A percentile compares a stretch with the other conserved stretches of the same genome.
These are phyloP conservation scores for Curvularia hawaiiensis DNA, from an alignment of 2,329 filamentous ascomycete genomes.

Conservation along the genomic window DNA sequence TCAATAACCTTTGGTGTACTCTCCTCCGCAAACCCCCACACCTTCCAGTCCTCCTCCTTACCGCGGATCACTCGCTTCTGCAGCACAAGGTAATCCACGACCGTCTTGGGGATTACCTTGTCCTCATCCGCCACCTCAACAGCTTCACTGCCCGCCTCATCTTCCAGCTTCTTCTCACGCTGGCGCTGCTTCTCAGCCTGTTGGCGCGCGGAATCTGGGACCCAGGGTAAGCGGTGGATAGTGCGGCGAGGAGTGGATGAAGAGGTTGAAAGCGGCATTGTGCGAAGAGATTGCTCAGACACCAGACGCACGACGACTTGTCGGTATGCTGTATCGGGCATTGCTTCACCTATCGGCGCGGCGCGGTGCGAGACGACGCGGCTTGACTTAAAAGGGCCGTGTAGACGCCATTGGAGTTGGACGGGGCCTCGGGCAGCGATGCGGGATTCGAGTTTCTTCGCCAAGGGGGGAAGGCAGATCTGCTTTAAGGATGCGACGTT, in stretches of 20 bases:
- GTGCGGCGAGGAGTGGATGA: not conserved
- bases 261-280: not conserved
- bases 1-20: constrained; percentile 45
- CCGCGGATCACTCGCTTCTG: constrained; percentile 57
- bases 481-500: constrained; percentile 34
- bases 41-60: constrained; percentile 60
- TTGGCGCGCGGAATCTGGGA: constrained; percentile 14
- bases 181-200: constrained; percentile 9
- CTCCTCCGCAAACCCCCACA: constrained; percentile 68
- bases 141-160: not conserved
- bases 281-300: constrained; percentile 26
- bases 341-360: constrained; percentile 48
- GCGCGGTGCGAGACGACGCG: constrained; percentile 63
- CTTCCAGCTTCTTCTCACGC: constrained; percentile 3
- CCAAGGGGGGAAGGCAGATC: constrained; percentile 62
- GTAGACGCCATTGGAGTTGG: constrained; percentile 52
- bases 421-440: constrained; percentile 59
- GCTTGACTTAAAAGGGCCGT: constrained; percentile 42
- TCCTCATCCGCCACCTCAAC: not conserved
- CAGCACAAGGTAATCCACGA: constrained; percentile 69
- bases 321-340: constrained; percentile 30
- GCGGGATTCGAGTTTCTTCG: constrained; percentile 57
- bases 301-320: constrained; percentile 36
- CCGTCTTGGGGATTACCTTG: constrained; percentile 24
- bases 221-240: constrained; percentile 9